Conservation (phyloP, 257 asterid genomes). For the Solanum infundibuliforme region DNA sequence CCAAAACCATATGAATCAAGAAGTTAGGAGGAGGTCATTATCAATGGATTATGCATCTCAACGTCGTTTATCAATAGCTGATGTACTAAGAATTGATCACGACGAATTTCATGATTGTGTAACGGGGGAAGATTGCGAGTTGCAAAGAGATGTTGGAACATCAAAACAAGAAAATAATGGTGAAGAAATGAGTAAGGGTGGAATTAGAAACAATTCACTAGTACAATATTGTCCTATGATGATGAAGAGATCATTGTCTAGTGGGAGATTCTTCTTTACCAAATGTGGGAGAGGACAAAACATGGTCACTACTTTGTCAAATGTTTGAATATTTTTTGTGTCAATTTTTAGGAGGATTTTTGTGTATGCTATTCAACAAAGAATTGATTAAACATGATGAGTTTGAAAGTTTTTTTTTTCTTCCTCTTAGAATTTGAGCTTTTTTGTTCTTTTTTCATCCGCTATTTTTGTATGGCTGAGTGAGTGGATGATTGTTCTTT, state of each 20-base stretch:
- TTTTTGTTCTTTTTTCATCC: neutral
- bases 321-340: neutral
- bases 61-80: neutral
- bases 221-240: neutral
- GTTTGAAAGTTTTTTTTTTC: neutral
- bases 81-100: neutral
- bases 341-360: neutral
- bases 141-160: neutral
- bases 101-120: neutral
- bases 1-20: neutral
- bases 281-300: neutral
- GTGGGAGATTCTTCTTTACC: constrained; percentile 3
- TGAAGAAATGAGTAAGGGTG: constrained; percentile 1
- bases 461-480: neutral
- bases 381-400: neutral
- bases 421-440: neutral
- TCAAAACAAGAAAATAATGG: neutral
- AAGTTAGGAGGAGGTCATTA: neutral
- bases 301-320: neutral
- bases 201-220: neutral
- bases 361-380: neutral
- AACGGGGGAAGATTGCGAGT: neutral
- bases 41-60: neutral
- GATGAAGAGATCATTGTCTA: constrained; percentile 3
- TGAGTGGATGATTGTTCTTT: neutral